Base-by-base conservation (phyloP, 441 rosid species). In the Bruguiera hainesii region DNA sequence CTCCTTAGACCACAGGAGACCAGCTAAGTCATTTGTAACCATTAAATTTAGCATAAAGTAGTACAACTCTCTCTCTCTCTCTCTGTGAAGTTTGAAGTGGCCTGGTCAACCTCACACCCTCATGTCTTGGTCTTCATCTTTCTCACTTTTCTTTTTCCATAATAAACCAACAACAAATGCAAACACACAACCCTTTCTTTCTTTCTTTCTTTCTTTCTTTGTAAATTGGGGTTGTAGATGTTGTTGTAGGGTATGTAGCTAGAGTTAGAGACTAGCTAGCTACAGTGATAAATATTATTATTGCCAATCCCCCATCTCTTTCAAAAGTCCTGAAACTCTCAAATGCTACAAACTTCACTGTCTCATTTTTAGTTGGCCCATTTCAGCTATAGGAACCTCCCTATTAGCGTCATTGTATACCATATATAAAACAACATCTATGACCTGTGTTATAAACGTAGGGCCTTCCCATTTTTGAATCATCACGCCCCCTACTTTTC, bases 91-190 rank as follows among this genome's bases (percentile, higher is more conserved):
- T 37, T 37, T 20, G 57, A 60, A 28, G 23, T 6, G 11, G 72
- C 70, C 82, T 76, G 77, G 89, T 87, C 96, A 89, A 84, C 84
- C 78, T 86, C 88, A 37, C 3, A 9, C 57, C 21, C 11, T 21
- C n/a, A 76, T 71, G 71, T 70, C 65, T 63, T 20, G 66, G 58
- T 28, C 71, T 39, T 50, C 48, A 71, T 62, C 65, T 64, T 8
- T 53, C 57, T 25, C 26, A 5, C 57, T 63, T 61, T 31, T 63
- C 59, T 66, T 76, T 69, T 71, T 76, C 77, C 71, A 61, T 70
- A 60, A 37, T 37, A 37, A 10, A 37, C 48, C 15, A 11, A 42
- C 56, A 66, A 80, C 73, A 73, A 57, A 81, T 72, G 65, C 28
- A 25, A 23, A 59, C 25, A 48, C 21, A 65, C 37, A 62, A 42